A percentile compares a stretch with the other conserved stretches of the same genome.
phyloP scores from a whole-genome alignment of 495 filamentous ascomycete species.

The Aspergillus leporis region DNA sequence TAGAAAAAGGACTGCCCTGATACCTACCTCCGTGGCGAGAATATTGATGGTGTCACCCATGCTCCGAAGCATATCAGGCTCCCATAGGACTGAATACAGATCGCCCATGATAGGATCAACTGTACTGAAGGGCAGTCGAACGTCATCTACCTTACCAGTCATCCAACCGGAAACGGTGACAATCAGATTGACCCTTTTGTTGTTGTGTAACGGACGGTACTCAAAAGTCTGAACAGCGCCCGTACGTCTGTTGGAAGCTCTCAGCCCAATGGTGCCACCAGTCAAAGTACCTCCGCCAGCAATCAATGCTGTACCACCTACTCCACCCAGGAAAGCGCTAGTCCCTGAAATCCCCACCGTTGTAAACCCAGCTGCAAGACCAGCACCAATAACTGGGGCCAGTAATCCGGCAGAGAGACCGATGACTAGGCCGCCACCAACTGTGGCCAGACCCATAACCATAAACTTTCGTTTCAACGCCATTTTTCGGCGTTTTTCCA shows the following conservation, averaged over 20 bases:
- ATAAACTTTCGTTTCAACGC: constrained; percentile 80
- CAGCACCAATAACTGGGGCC: constrained; percentile 92
- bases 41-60: constrained; percentile 99
- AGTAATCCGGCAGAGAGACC: constrained; percentile 89
- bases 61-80: constrained; percentile 94
- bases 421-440: constrained; percentile 94
- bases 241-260: constrained; percentile 80
- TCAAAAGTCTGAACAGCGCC: constrained; percentile 95
- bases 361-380: constrained; percentile 91
- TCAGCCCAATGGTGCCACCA: constrained; percentile 80
- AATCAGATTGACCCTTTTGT: constrained; percentile 94
- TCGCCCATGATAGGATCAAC: constrained; percentile 98
- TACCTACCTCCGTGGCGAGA: constrained; percentile 86
- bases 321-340: constrained; percentile 83
- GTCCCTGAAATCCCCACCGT: constrained; percentile 93
- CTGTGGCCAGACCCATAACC: constrained; percentile 96
- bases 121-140: constrained; percentile 91
- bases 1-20: background rate
- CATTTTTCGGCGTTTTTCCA: constrained; percentile 80
- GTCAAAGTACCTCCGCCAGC: constrained; percentile 86
- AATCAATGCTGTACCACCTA: constrained; percentile 90
- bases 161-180: constrained; percentile 97
- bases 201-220: constrained; percentile 94
- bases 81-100: constrained; percentile 96
- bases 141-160: constrained; percentile 96